Conservation (phyloP, 1,284 basidiomycete species). For the Rugosomyces carneus region DNA sequence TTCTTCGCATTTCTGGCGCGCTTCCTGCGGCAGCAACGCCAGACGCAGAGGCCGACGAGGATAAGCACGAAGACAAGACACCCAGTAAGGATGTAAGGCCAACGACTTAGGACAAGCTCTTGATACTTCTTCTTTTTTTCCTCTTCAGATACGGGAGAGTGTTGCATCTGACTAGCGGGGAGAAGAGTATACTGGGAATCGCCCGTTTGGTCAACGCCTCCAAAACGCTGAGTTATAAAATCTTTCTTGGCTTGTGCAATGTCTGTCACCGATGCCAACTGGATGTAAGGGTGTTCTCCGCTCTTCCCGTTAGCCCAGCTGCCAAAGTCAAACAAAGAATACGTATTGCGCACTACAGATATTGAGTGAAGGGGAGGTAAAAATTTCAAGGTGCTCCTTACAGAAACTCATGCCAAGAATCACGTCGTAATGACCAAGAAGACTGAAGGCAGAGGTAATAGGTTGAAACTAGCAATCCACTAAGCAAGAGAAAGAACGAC, state of each 20-base stretch:
- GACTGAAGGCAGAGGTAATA: conserved; percentile 71
- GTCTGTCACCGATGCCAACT: conserved; percentile 47
- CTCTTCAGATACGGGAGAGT: conserved; percentile 55
- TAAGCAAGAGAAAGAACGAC: conserved; percentile 3
- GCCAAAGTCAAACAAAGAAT: conserved; percentile 55
- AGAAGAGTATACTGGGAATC: conserved; percentile 49
- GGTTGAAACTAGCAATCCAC: conserved; percentile 59
- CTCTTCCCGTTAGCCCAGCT: conserved; percentile 41
- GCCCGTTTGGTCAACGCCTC: conserved; percentile 41
- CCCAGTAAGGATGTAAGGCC: conserved; percentile 71
- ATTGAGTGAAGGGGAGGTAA: conserved; percentile 3
- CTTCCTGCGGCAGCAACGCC: conserved; percentile 58
- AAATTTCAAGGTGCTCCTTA: conserved; percentile 29
- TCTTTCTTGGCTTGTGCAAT: conserved; percentile 39
- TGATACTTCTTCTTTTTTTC: conserved; percentile 70
- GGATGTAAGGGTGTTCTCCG: conserved; percentile 46
- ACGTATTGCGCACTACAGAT: conserved; percentile 58
- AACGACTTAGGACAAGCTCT: conserved; percentile 62
- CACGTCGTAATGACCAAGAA: conserved; percentile 73
- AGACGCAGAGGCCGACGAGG: conserved; percentile 46
- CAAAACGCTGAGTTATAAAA: conserved; percentile 47
- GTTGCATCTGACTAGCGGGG: conserved; percentile 50
- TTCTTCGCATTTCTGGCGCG: conserved; percentile 21
- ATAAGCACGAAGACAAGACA: conserved; percentile 49
- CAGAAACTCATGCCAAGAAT: conserved; percentile 78